Conservation (phyloP, 257 asterid genomes). For the Penstemon newberryi region DNA sequence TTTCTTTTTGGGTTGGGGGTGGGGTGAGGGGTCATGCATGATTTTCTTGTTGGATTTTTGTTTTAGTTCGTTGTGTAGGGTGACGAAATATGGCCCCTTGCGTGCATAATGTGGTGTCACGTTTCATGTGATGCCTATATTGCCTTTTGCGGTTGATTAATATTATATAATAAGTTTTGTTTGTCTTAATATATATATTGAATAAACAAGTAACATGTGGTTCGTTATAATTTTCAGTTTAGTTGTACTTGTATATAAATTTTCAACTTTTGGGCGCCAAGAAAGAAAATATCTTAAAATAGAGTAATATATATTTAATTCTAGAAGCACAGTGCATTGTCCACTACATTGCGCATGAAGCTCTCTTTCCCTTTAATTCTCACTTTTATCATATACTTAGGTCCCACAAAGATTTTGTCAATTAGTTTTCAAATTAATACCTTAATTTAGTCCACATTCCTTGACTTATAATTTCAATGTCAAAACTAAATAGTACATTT, state of each 20-base stretch:
- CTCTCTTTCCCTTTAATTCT: slow-evolving; percentile 36
- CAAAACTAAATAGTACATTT: background rate
- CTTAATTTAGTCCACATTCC: background rate
- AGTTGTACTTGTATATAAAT: background rate
- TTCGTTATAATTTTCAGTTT: background rate
- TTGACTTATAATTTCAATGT: background rate
- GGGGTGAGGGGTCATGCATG: slow-evolving; percentile 19
- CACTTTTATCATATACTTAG: slow-evolving; percentile 40
- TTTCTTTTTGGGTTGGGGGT: background rate
- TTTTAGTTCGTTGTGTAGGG: slow-evolving; percentile 47
- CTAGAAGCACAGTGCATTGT: slow-evolving; percentile 24
- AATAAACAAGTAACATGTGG: background rate
- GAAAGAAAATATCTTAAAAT: background rate
- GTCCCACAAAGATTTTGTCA: slow-evolving; percentile 55
- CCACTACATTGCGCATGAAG: slow-evolving; percentile 56
- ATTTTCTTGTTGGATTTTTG: slow-evolving; percentile 20
- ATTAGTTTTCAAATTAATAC: slow-evolving; percentile 17
- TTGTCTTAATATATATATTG: background rate
- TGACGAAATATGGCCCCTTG: slow-evolving; percentile 32
- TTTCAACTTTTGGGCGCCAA: background rate
- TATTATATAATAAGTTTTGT: background rate
- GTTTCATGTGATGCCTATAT: slow-evolving; percentile 12
- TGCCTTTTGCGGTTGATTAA: slow-evolving; percentile 15
- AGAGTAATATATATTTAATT: too few species aligned
- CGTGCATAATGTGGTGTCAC: slow-evolving; percentile 13